These are phyloP conservation scores for Fomitopsis pinicola DNA, from an alignment of 1,284 basidiomycete species.

Conservation along the genomic window DNA sequence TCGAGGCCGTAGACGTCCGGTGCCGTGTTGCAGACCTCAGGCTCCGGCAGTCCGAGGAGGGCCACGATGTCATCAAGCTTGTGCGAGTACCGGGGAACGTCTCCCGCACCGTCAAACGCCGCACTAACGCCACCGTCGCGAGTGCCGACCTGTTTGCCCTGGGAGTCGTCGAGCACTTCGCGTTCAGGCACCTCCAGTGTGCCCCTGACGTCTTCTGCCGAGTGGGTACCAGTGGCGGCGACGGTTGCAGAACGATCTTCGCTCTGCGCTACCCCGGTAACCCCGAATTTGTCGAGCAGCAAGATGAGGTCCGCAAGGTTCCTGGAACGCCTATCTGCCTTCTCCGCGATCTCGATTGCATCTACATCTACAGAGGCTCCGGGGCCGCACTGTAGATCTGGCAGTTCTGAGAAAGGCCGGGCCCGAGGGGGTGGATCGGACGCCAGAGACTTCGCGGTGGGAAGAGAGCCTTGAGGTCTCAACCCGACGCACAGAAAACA, in stretches of 20 bases:
- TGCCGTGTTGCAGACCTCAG: not conserved
- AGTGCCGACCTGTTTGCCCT: not conserved
- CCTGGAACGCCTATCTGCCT: conserved; percentile 4
- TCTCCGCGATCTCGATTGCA: not conserved
- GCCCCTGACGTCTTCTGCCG: not conserved
- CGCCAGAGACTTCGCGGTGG: not conserved
- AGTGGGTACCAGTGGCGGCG: not conserved
- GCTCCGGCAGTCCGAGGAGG: not conserved
- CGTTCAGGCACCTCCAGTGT: not conserved
- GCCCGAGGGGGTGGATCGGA: not conserved
- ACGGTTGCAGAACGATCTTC: not conserved
- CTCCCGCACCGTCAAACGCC: not conserved
- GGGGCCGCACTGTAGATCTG: not conserved
- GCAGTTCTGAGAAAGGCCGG: not conserved
- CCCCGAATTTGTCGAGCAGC: conserved; percentile 12
- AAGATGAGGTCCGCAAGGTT: conserved; percentile 17
- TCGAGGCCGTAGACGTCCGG: not conserved
- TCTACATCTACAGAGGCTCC: not conserved
- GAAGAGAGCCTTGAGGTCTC: not conserved
- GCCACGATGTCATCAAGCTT: not conserved
- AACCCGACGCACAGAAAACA: too few relatives aligned
- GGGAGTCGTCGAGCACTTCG: not conserved
- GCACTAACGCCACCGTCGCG: not conserved
- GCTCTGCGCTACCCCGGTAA: not conserved
- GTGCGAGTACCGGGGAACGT: not conserved